A percentile compares a stretch with the other conserved stretches of the same genome.
Conservation (phyloP, 2,329 filamentous ascomycete genomes). For the Ramularia endophylla region DNA sequence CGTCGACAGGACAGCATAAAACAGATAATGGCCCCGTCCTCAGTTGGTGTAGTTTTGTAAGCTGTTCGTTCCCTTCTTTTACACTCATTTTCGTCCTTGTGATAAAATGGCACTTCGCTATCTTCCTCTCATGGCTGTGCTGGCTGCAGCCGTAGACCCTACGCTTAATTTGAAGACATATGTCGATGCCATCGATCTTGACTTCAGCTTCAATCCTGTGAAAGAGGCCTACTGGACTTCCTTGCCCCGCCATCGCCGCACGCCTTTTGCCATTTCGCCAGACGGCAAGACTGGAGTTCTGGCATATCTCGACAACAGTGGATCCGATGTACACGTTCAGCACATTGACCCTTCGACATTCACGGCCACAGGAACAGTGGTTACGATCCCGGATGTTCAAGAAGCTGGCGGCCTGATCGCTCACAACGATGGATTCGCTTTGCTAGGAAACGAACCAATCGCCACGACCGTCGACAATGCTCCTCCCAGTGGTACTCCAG, state of each 20-base stretch:
- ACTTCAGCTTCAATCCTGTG: constrained; percentile 50
- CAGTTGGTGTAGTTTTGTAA: too few relatives aligned
- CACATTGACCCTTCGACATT: constrained; percentile 52
- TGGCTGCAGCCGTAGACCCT: constrained; percentile 32
- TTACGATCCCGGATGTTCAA: constrained; percentile 50
- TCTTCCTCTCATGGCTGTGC: constrained; percentile 23
- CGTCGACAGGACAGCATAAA: too few relatives aligned
- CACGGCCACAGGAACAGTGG: constrained; percentile 45
- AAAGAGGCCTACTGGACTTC: constrained; percentile 57
- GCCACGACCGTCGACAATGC: constrained; percentile 46
- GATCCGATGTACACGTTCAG: constrained; percentile 53
- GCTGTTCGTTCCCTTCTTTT: too few relatives aligned
- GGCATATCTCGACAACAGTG: constrained; percentile 54
- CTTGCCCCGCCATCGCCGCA: constrained; percentile 56
- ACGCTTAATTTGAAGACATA: constrained; percentile 39
- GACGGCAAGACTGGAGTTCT: constrained; percentile 55
- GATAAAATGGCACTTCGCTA: constrained; percentile 13
- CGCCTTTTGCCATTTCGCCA: constrained; percentile 57
- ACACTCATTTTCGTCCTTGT: too few relatives aligned
- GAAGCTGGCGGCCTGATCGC: constrained; percentile 58
- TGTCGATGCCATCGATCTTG: constrained; percentile 43
- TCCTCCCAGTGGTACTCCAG: constrained; percentile 44
- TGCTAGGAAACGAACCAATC: constrained; percentile 54
- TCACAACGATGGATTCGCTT: constrained; percentile 58
- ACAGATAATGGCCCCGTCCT: too few relatives aligned